Conservation (phyloP, 169 alveolate genomes). For the Theileria annulata region DNA sequence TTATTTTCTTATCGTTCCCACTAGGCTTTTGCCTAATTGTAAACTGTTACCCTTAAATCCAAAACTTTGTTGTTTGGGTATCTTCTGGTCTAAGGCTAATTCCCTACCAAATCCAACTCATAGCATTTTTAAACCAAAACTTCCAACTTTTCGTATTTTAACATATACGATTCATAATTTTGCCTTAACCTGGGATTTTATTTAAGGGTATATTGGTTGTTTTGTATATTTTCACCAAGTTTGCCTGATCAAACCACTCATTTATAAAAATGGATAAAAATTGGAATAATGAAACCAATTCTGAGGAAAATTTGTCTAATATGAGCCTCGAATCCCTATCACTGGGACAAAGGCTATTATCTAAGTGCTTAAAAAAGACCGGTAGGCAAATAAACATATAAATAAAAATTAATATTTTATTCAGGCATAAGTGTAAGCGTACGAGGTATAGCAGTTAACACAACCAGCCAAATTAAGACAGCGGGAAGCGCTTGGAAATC, state of each 20-base stretch:
- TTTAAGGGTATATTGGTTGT: neutral
- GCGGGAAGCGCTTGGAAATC: slow-evolving; percentile 70
- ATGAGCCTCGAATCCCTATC: slow-evolving; percentile 37
- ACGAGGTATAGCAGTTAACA: slow-evolving; percentile 60
- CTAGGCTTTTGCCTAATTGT: slow-evolving; percentile 12
- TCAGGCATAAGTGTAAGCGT: slow-evolving; percentile 62
- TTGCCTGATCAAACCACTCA: neutral
- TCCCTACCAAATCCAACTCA: neutral
- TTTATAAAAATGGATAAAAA: slow-evolving; percentile 24
- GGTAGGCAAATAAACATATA: slow-evolving; percentile 22
- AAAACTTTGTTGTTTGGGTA: neutral
- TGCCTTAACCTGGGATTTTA: neutral
- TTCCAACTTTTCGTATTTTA: neutral
- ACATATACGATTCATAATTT: neutral
- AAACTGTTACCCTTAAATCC: slow-evolving; percentile 5
- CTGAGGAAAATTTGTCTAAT: slow-evolving; percentile 26
- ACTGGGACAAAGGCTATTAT: slow-evolving; percentile 53
- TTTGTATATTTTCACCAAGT: neutral
- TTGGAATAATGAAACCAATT: slow-evolving; percentile 25
- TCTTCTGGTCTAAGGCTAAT: neutral
- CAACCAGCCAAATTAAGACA: slow-evolving; percentile 44
- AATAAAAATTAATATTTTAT: neutral
- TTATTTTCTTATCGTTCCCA: neutral
- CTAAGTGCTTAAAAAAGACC: slow-evolving; percentile 34
- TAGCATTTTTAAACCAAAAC: neutral